Percentiles rank a stretch among this genome's conserved stretches.
Conservation (phyloP, 257 asterid species). For the Plantago elongata region DNA sequence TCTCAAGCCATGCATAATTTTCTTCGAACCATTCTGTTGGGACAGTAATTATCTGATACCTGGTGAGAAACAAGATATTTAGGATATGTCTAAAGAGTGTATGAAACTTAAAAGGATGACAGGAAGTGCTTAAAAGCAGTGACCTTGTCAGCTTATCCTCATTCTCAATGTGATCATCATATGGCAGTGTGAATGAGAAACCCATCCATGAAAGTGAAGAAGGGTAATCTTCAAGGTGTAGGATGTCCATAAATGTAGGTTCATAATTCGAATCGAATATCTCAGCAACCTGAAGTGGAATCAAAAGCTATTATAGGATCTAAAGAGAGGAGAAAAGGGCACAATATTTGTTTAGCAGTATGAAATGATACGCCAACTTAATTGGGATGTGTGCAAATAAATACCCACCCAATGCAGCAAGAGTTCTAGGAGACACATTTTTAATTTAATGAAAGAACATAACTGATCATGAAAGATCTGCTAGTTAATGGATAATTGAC, state of each 20-base stretch:
- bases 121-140: background rate
- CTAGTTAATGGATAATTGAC: too few relatives aligned
- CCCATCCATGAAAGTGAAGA: slow-evolving; percentile 48
- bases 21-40: slow-evolving; percentile 19
- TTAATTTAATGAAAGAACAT: too few relatives aligned
- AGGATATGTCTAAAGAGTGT: background rate
- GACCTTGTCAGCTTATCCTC: background rate
- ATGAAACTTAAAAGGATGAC: background rate
- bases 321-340: background rate
- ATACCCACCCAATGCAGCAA: background rate
- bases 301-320: slow-evolving; percentile 3
- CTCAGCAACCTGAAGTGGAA: slow-evolving; percentile 44
- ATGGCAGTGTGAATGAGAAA: slow-evolving; percentile 41
- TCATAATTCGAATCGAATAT: slow-evolving; percentile 44
- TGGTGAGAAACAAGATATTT: slow-evolving; percentile 12
- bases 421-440: background rate
- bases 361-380: too few relatives aligned
- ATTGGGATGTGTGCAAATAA: too few relatives aligned
- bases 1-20: slow-evolving; percentile 25
- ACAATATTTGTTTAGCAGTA: too few relatives aligned
- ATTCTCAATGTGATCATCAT: slow-evolving; percentile 31
- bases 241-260: slow-evolving; percentile 47
- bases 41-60: slow-evolving; percentile 26
- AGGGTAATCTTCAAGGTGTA: slow-evolving; percentile 51
- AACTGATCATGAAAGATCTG: too few relatives aligned